Evolutionary conservation across 345 rosid genomes (phyloP), one percentile per base, ranked within the genome.

Genomic region (Murraya paniculata): DNA sequence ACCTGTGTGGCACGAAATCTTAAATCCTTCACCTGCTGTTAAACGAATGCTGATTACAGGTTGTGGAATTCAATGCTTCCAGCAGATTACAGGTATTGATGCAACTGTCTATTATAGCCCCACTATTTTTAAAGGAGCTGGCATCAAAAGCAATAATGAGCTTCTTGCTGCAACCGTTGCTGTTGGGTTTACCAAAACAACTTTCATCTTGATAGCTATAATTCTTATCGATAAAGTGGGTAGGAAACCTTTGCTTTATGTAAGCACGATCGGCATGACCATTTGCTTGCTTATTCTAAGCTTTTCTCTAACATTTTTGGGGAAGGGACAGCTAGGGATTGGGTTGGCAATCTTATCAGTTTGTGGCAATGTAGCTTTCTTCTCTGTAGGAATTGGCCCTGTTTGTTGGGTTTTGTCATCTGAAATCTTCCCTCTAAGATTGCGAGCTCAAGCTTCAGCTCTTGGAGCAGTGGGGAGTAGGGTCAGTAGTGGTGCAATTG

Each of bases 91-190:
- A 0, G 95, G 91, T 10, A 87, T 87, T 71, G 95, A 91, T 61
- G 95, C 95, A 9, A 83, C 85, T 6, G 91, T 91, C 11, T 89
- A 89, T 76, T 91, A 91, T 73, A 88, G 93, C 83, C 96, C 92
- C n/a, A 89, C 87, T 11, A 90, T 90, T 55, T 85, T 91, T 13
- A 81, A 81, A 81, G 82, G 74, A 4, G 93, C 93, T 0, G 93
- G 92, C 33, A 83, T 91, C 13, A 9, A 77, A 72, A 81, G 83
- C 56, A 77, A 90, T 0, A 38, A 84, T 2, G 68, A 85, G 79
- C 87, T 88, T 71, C 89, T 91, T 24, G 91, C 89, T 27, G 91
- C 91, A 68, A 91, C 96, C 0, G 92, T 91, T 78, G 92, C 89
- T 9, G 93, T 90, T 9, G 93, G 96, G 10, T 79, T 90, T 68